phyloP scores from a whole-genome alignment of 352 stramenopile species.

The Globisporangium acanthophoron region DNA sequence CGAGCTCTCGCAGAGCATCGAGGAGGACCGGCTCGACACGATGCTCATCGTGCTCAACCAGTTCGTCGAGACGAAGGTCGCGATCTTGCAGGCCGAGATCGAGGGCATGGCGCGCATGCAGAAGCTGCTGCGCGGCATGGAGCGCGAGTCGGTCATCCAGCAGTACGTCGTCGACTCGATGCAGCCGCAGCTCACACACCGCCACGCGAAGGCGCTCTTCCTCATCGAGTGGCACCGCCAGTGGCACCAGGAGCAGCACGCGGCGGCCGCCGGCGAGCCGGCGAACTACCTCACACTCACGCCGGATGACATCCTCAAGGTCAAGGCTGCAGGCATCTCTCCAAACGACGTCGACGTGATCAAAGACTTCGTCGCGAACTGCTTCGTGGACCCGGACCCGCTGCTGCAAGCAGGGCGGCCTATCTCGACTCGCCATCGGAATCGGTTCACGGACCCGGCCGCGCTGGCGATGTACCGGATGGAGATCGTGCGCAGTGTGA shows the following conservation, averaged over 20 bases:
- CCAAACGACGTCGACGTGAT: conserved; percentile 75
- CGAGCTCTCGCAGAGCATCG: conserved; percentile 69
- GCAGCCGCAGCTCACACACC: conserved; percentile 75
- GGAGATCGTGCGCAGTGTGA: conserved; percentile 49
- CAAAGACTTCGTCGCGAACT: conserved; percentile 83
- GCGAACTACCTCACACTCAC: conserved; percentile 37
- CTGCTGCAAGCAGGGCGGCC: conserved; percentile 21
- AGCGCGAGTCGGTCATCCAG: conserved; percentile 80
- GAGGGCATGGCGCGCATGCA: conserved; percentile 65
- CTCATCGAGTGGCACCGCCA: conserved; percentile 76
- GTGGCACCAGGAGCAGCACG: conserved; percentile 55
- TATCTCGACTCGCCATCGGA: conserved; percentile 44
- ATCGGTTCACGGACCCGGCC: conserved; percentile 56
- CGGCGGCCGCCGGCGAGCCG: conserved; percentile 33
- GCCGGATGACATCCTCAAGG: conserved; percentile 38
- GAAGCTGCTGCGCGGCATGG: conserved; percentile 61
- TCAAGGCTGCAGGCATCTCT: conserved; percentile 58
- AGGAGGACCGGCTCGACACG: conserved; percentile 82
- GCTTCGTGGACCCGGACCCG: conserved; percentile 64
- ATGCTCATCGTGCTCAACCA: conserved; percentile 81
- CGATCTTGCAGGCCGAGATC: conserved; percentile 78
- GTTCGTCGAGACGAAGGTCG: conserved; percentile 83
- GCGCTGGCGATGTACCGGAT: conserved; percentile 67
- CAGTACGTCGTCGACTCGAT: conserved; percentile 84
- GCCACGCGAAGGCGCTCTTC: conserved; percentile 68